Base-by-base conservation (phyloP, 208 protist species). In the Acanthamoeba royreba region DNA sequence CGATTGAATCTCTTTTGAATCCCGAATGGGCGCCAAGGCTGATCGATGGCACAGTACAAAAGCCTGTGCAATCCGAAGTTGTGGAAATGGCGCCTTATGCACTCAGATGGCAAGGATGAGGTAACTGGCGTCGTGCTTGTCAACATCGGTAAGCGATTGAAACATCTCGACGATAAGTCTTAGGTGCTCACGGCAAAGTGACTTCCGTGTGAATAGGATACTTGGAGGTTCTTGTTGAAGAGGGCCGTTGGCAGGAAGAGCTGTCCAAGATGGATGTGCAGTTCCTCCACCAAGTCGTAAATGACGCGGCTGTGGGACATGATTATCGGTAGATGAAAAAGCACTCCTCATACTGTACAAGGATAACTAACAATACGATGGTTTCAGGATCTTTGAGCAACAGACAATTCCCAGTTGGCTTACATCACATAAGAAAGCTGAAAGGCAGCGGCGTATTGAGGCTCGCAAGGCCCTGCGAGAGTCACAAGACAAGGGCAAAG, bases 381-480 rank as follows among this genome's bases (percentile, higher is more conserved):
- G n/a, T n/a, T 46, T 2, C 42, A 83, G 72, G n/a, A 0, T 47
- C 7, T 90, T n/a, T 42, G 83, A 90, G 38, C 83, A 90, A n/a
- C 83, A 90, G 83, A 43, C 83, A 11, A 90, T 90, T 19, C 83
- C 83, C 33, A 1, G 43, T 4, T 90, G 83, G 83, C 53, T 90
- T 25, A 43, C 55, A 25, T 58, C 38, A 22, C 47, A 90, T 35
- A 90, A 90, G 47, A 61, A 17, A 11, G 83, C 1, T 33, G 47
- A 58, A 42, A 90, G 15, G 53, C 43, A 90, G 83, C 46, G 53
- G 0, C 47, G 47, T 35, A 90, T 58, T 5, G 72, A 83, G 35
- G 72, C 45, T 7, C 72, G 72, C 8, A 83, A 83, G 42, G 8
- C 52, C n/a, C 72, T 83, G 42, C 72, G 35, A 38, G 40, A 83